Evolutionary conservation across 805 yeast genomes (phyloP), one percentile per base, ranked within the genome.

Genomic region (Candida boleticola): DNA sequence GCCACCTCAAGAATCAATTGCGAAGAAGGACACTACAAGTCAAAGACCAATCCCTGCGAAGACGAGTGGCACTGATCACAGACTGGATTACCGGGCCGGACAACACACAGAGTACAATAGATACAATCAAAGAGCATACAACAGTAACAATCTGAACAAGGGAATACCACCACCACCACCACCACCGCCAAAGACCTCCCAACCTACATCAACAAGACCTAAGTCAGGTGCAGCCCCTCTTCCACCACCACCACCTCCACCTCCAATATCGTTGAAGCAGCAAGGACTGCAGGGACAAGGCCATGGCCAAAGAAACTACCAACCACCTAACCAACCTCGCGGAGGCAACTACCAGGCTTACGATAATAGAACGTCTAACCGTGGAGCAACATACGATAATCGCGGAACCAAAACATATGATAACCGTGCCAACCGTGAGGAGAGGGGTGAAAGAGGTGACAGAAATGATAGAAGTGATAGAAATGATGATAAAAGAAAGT

Each of bases 401-500:
- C 61, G 37, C 44, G 41, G 5, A 40, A 43, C 14, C 41, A 36
- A n/a, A 43, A 48, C 21, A 6, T 31, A 31, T 17, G 21, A 31
- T 19, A 31, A 31, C 18, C 29, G 47, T 30, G 11, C n/a, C n/a
- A n/a, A n/a, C n/a, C 13, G 39, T 26, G 37, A 41, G 17, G 44
- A 46, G 14, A 34, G 41, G 3, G 40, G 42, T 16, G n/a, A n/a
- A n/a, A n/a, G n/a, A n/a, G n/a, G n/a, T n/a, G n/a, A n/a, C n/a
- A n/a, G 38, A 22, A 41, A 39, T 25, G 30, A 39, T 20, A 32
- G 47, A 36, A 34, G 35, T 10, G 48, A 48, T 14, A 36, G 57
- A 32, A 39, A 45, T 32, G 58, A 53, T 31, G 48, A 51, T 30
- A 62, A 63, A 40, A 48, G 67, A 41, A 53, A 54, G 34, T 43